Base-by-base conservation (phyloP, 2,329 filamentous ascomycete species). In the Myriosclerotinia curreyana region DNA sequence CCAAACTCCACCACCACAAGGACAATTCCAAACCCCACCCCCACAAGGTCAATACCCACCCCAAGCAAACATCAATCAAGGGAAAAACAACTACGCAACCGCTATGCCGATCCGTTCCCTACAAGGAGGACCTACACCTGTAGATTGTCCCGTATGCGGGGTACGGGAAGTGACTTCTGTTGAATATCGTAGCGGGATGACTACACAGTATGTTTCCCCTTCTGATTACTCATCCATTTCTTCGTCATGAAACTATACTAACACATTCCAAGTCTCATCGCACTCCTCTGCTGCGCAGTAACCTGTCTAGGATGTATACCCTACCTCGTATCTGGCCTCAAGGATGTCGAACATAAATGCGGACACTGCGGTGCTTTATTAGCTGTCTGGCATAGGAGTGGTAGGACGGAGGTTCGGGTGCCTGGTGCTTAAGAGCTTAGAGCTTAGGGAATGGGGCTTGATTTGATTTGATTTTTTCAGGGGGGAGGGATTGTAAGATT, bases 271-370 rank as follows among this genome's bases (percentile, higher is more conserved):
- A 71, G 69, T 67, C 60, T 71, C 22, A 60, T 65, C 20, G 69
- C 70, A 17, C 12, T 68, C 5, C 60, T 71, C 31, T 68, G 64
- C 60, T 71, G 71, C 46, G 58, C 60, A 46, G 65, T 66, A 49
- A 50, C 66, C 65, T 76, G 74, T 65, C 64, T 79, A 36, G 76
- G 77, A 28, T 79, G 77, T 66, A 75, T 79, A 42, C 77, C 78
- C 0, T 79, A 79, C 62, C 31, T 77, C 34, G 74, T 78, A 65
- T 76, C 74, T 51, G 76, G 74, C 64, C 74, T 76, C 66, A 79
- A 79, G 70, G 77, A 79, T 53, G 76, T 77, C n/a, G 72, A 77
- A 71, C 78, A 79, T 69, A 77, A 77, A 67, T 79, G 78, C 61
- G 76, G 76, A 2, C 71, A 74, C 20, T 79, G 78, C 65, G 76